Evolutionary conservation across 2,329 filamentous ascomycete species (phyloP).

Genomic region (Nakataea oryzae): DNA sequence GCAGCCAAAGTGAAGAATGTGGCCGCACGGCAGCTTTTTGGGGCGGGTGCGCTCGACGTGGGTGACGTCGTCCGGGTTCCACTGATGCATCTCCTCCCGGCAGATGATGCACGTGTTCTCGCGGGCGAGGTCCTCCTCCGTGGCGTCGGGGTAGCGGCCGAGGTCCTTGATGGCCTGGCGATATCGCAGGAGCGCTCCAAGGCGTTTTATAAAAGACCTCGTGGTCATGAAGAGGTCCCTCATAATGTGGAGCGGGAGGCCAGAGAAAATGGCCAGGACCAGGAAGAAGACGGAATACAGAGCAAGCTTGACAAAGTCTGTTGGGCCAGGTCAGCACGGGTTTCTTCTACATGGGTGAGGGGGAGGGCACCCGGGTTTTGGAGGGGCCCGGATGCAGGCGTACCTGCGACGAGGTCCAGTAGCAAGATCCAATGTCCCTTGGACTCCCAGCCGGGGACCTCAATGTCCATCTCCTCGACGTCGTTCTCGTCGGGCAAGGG

Average conservation of each 20-base stretch:
- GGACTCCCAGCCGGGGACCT: conserved; percentile 91
- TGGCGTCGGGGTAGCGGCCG: conserved; percentile 90
- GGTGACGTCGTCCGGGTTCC: conserved; percentile 53
- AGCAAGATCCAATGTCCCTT: conserved; percentile 90
- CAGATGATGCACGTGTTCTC: conserved; percentile 98
- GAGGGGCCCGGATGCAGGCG: too few species aligned
- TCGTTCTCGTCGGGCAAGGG: conserved; percentile 52
- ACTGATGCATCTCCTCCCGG: conserved; percentile 86
- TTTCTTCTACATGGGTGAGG: too few species aligned
- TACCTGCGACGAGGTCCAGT: conserved; percentile 74
- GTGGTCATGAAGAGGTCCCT: conserved; percentile 91
- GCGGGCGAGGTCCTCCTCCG: conserved; percentile 67
- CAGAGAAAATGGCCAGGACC: conserved; percentile 88
- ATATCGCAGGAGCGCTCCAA: conserved; percentile 83
- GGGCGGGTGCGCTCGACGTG: conserved; percentile 75
- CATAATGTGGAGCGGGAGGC: conserved; percentile 92
- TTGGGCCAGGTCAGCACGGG: conserved; percentile 9
- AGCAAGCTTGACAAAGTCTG: conserved; percentile 81
- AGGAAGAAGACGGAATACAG: conserved; percentile 90
- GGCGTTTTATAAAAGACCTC: conserved; percentile 78
- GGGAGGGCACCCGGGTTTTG: too few species aligned
- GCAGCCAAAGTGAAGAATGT: conserved; percentile 89
- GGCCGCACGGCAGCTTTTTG: conserved; percentile 93
- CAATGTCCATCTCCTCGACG: conserved; percentile 84
- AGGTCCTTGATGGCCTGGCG: conserved; percentile 88